phyloP scores from a whole-genome alignment of 345 rosid genomes.

The Acer yangbiense region DNA sequence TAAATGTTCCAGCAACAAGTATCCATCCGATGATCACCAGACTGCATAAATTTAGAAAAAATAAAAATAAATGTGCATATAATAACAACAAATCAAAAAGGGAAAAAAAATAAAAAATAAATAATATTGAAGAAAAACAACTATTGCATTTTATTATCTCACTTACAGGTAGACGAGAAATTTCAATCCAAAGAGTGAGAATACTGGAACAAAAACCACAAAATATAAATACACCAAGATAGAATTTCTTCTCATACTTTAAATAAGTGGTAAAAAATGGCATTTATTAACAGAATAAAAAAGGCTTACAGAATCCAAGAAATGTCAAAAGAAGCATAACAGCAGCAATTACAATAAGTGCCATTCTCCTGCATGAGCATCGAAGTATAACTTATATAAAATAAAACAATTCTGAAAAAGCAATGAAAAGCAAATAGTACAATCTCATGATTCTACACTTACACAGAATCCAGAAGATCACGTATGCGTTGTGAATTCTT shows the following conservation, averaged over 20 bases:
- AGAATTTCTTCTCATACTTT: not conserved
- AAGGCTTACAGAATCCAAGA: conserved; percentile 77
- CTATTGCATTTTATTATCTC: not conserved
- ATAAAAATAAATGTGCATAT: not conserved
- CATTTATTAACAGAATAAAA: not conserved
- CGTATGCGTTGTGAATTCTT: conserved; percentile 58
- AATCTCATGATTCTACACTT: conserved; percentile 23
- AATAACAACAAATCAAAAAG: not conserved
- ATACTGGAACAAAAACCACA: conserved; percentile 45
- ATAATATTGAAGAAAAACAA: not conserved
- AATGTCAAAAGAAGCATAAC: conserved; percentile 78
- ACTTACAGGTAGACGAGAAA: conserved; percentile 83
- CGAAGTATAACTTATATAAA: conserved; percentile 5
- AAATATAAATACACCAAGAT: not conserved
- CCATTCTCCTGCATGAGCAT: conserved; percentile 57
- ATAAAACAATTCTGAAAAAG: not conserved
- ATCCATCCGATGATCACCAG: conserved; percentile 87
- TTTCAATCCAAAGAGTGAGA: conserved; percentile 80
- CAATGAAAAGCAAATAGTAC: not conserved
- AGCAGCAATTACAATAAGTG: conserved; percentile 65
- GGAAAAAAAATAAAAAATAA: not conserved
- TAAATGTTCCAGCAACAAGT: conserved; percentile 86
- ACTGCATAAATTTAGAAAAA: conserved; percentile 43
- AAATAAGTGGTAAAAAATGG: not conserved
- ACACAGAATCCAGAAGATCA: conserved; percentile 78